Conservation (phyloP, 257 asterid species). For the Linaria vulgaris region DNA sequence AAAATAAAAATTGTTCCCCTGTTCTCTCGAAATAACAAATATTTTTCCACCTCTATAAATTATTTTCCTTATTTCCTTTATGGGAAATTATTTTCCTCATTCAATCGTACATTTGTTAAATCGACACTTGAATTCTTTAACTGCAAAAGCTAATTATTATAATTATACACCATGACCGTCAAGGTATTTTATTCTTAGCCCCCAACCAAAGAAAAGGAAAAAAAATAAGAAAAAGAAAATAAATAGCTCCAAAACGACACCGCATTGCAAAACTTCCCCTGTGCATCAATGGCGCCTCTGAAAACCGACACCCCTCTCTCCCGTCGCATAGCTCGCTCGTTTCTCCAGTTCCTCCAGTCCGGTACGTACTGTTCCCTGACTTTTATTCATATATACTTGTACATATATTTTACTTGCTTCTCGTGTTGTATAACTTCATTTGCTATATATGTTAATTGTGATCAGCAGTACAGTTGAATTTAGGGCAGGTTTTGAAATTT, state of each 20-base stretch:
- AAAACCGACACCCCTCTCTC: conserved; percentile 71
- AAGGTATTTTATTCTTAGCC: neutral
- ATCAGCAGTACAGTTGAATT: neutral
- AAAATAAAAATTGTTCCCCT: too few species aligned
- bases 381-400: neutral
- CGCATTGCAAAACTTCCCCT: neutral
- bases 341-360: conserved; percentile 65
- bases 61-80: too few species aligned
- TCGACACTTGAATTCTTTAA: too few species aligned
- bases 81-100: too few species aligned
- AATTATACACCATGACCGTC: too few species aligned
- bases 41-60: too few species aligned
- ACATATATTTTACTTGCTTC: neutral
- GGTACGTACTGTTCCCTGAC: conserved; percentile 35
- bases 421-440: too few species aligned
- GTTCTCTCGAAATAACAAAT: too few species aligned
- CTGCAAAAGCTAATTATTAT: too few species aligned
- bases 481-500: conserved; percentile 4
- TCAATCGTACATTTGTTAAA: too few species aligned
- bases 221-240: neutral
- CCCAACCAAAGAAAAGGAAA: neutral
- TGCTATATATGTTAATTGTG: too few species aligned
- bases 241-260: neutral
- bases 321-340: conserved; percentile 71
- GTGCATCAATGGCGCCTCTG: conserved; percentile 52